Evolutionary conservation across 2,329 filamentous ascomycete genomes (phyloP).

Genomic region (Cladobotryum protrusum): DNA sequence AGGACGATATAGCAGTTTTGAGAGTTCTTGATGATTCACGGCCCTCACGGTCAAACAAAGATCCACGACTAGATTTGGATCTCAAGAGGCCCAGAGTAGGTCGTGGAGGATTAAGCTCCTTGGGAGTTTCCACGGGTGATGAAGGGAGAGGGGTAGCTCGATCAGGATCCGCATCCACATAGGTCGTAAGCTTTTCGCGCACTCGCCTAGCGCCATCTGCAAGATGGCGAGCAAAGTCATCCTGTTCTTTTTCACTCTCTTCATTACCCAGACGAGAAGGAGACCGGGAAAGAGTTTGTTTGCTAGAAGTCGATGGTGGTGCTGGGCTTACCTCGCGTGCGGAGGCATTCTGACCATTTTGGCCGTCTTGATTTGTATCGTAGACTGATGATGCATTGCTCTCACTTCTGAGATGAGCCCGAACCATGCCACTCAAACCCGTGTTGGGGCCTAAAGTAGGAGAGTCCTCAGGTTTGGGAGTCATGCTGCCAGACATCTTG

Average conservation of each 20-base stretch:
- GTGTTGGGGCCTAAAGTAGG: conserved; percentile 66
- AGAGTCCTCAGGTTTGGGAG: conserved; percentile 51
- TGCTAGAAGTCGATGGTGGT: neutral
- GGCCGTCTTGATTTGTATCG: conserved; percentile 35
- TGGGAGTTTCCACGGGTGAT: conserved; percentile 30
- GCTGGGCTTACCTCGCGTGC: neutral
- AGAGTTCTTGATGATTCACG: conserved; percentile 45
- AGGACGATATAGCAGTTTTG: conserved; percentile 55
- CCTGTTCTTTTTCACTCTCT: conserved; percentile 39
- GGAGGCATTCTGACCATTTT: neutral
- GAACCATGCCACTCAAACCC: conserved; percentile 74
- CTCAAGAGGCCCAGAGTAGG: conserved; percentile 58
- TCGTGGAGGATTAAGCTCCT: conserved; percentile 28
- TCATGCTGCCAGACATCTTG: conserved; percentile 11
- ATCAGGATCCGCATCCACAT: conserved; percentile 56
- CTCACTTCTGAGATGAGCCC: conserved; percentile 73
- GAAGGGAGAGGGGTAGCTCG: conserved; percentile 19
- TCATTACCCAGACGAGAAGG: conserved; percentile 6
- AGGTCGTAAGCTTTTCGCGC: conserved; percentile 65
- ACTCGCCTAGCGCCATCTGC: conserved; percentile 65
- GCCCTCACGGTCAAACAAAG: conserved; percentile 46
- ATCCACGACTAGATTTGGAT: conserved; percentile 61
- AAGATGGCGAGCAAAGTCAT: conserved; percentile 68
- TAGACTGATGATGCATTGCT: conserved; percentile 81
- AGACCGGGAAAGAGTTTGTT: conserved; percentile 2